phyloP scores from a whole-genome alignment of 2,329 filamentous ascomycete species.

The Aaosphaeria arxii region DNA sequence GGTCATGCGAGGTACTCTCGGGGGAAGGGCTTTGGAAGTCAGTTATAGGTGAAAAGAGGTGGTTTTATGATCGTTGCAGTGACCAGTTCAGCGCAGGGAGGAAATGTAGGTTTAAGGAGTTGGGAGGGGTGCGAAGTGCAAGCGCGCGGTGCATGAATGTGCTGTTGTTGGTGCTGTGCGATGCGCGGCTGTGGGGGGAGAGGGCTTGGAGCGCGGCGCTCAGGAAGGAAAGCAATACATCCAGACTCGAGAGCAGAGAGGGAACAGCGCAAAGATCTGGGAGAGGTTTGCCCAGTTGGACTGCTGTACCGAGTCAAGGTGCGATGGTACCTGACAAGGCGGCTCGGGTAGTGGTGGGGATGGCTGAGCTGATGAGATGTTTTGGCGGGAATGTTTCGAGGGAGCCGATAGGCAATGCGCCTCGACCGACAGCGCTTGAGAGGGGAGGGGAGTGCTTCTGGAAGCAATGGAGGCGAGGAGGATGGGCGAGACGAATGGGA shows the following conservation, averaged over 20 bases:
- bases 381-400: slow-evolving; percentile 18
- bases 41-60: slow-evolving; percentile 11
- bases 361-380: slow-evolving; percentile 8
- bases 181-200: neutral
- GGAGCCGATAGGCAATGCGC: slow-evolving; percentile 23
- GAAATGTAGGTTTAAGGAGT: neutral
- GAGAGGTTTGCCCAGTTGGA: too few relatives aligned
- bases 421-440: slow-evolving; percentile 22
- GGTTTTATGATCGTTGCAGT: slow-evolving; percentile 1
- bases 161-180: neutral
- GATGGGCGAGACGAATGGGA: slow-evolving; percentile 19
- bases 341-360: slow-evolving; percentile 8
- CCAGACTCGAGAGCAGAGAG: neutral
- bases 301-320: neutral
- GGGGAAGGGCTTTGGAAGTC: slow-evolving; percentile 11
- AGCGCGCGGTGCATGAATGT: neutral
- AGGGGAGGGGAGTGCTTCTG: slow-evolving; percentile 1
- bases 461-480: slow-evolving; percentile 6
- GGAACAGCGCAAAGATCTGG: neutral
- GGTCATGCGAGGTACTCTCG: slow-evolving; percentile 33
- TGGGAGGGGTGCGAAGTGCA: neutral
- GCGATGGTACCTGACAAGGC: slow-evolving; percentile 5
- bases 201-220: neutral
- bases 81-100: neutral
- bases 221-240: neutral